Evolutionary conservation across 495 filamentous ascomycete genomes (phyloP).

Genomic region (Bacidia rubella): DNA sequence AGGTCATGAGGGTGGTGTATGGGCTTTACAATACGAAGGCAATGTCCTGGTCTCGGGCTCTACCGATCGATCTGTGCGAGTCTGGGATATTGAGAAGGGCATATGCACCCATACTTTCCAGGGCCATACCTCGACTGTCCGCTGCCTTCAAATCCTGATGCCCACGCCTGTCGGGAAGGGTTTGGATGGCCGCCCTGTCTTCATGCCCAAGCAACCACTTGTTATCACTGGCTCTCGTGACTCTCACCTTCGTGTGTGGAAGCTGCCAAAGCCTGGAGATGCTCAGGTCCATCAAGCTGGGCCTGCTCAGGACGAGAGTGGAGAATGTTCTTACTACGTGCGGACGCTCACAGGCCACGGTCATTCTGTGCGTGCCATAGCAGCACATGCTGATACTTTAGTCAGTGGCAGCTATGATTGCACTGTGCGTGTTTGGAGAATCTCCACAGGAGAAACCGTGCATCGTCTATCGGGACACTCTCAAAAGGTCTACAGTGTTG

Average conservation of each 20-base stretch:
- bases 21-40: slow-evolving; percentile 92
- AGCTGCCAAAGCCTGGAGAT: slow-evolving; percentile 71
- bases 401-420: slow-evolving; percentile 98
- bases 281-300: slow-evolving; percentile 61
- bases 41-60: slow-evolving; percentile 93
- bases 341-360: slow-evolving; percentile 74
- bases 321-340: slow-evolving; percentile 87
- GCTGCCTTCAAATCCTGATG: slow-evolving; percentile 89
- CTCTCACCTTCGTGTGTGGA: slow-evolving; percentile 90
- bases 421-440: slow-evolving; percentile 93
- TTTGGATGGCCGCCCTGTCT: slow-evolving; percentile 58
- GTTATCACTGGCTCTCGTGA: slow-evolving; percentile 97
- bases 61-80: slow-evolving; percentile 86
- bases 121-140: slow-evolving; percentile 92
- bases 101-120: slow-evolving; percentile 90
- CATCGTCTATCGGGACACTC: slow-evolving; percentile 79
- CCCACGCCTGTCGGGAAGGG: slow-evolving; percentile 63
- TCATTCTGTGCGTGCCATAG: slow-evolving; percentile 96
- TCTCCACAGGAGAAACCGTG: slow-evolving; percentile 83
- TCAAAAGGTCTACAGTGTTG: slow-evolving; percentile 95
- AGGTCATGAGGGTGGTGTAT: slow-evolving; percentile 94
- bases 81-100: slow-evolving; percentile 93
- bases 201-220: slow-evolving; percentile 82
- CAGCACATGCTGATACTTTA: slow-evolving; percentile 88
- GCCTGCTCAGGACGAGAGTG: slow-evolving; percentile 53